Base-by-base conservation (phyloP, 225 moss, liverwort and hornwort genomes). In the Takakia lepidozioides region DNA sequence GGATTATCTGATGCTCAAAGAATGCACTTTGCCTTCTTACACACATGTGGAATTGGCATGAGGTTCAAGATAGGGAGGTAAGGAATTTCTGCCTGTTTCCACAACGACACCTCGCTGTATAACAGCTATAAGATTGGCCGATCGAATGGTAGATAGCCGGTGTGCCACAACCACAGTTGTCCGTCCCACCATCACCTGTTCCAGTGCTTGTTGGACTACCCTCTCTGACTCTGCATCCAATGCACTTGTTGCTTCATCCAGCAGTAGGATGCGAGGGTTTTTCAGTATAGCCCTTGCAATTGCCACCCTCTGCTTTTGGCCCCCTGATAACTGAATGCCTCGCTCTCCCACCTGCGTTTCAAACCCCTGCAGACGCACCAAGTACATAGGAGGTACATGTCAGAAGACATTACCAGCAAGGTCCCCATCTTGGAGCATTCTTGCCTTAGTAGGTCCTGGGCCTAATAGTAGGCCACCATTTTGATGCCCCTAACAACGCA, bases 181-280 rank as follows among this genome's bases (percentile, higher is more conserved):
- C 10, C 95, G 87, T 51, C 84, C 81, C 25, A 72, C 73, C 90
- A 90, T 85, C 7, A 90, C 56, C 65, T 78, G 80, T 44, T 98
- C 95, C 0, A 98, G 75, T 13, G 95, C 95, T 39, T 84, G 87
- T 45, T 90, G 95, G 18, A 98, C 95, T 29, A 90, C 60, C 17
- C 49, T 73, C 60, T 98, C 90, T 9, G 95, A 98, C 57, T 87
- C 65, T 14, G 87, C 76, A 48, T 95, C 95, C 77, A 95, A 74
- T 5, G 95, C 95, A 77, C 95, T 95, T 13, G 95, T 95, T 22
- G 95, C 95, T 67, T 98, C 95, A 59, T 98, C 95, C 66, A 98
- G 49, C 46, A 98, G 44, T 11, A 98, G 55, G 49, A 98, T 85
- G 17, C 46, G 76, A 1, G 95, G 95, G 56, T 98, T 58, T 58